These are phyloP conservation scores for Mucor indicus DNA, from an alignment of 371 early-diverging fungal genomes.

Conservation along the genomic window DNA sequence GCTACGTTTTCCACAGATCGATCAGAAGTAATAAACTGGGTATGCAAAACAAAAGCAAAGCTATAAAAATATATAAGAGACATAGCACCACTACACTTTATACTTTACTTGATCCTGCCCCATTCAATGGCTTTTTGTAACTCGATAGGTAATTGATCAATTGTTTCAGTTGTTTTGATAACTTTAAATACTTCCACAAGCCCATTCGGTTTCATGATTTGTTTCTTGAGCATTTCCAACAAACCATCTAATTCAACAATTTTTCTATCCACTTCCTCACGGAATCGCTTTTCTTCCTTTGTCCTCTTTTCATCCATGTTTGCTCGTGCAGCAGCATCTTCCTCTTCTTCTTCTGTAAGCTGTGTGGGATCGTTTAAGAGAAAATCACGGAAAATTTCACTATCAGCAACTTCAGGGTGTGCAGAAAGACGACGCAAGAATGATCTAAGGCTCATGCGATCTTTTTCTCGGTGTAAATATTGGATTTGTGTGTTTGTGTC, in stretches of 20 bases:
- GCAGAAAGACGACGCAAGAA: slow-evolving; percentile 43
- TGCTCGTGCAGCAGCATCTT: slow-evolving; percentile 40
- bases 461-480: slow-evolving; percentile 47
- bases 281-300: slow-evolving; percentile 47
- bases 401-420: slow-evolving; percentile 34
- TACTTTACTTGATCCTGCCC: slow-evolving; percentile 56
- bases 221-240: slow-evolving; percentile 49
- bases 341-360: slow-evolving; percentile 35
- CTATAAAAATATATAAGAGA: slow-evolving; percentile 14
- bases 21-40: slow-evolving; percentile 59
- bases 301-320: slow-evolving; percentile 39
- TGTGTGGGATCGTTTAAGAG: slow-evolving; percentile 46
- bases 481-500: slow-evolving; percentile 11
- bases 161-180: slow-evolving; percentile 41
- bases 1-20: slow-evolving; percentile 51
- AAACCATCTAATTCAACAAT: slow-evolving; percentile 51
- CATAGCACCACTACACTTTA: too few species aligned
- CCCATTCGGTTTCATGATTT: slow-evolving; percentile 55
- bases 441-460: slow-evolving; percentile 51
- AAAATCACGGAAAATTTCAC: slow-evolving; percentile 39
- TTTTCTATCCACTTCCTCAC: slow-evolving; percentile 48
- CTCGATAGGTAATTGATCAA: slow-evolving; percentile 46
- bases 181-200: slow-evolving; percentile 32
- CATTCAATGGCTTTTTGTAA: slow-evolving; percentile 59
- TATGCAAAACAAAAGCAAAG: slow-evolving; percentile 63